phyloP scores from a whole-genome alignment of 2,329 filamentous ascomycete genomes.

The Capronia coronata region DNA sequence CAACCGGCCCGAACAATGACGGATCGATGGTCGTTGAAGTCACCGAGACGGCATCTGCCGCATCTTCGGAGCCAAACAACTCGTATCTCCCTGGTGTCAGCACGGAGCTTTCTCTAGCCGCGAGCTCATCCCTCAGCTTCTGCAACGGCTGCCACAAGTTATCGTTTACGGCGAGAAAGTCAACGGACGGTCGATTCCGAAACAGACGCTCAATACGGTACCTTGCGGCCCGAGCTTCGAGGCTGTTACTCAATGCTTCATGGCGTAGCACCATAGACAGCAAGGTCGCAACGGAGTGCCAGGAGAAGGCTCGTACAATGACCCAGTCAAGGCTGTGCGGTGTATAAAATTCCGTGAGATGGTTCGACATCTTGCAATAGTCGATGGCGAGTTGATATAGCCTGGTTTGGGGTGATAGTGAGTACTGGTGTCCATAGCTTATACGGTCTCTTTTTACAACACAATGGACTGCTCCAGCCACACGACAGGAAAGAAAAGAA shows the following conservation, averaged over 20 bases:
- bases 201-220: constrained; percentile 6
- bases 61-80: not conserved
- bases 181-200: constrained; percentile 8
- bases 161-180: constrained; percentile 7
- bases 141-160: constrained; percentile 11
- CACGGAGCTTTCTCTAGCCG: constrained; percentile 1
- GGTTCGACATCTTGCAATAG: constrained; percentile 8
- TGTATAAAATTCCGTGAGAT: constrained; percentile 4
- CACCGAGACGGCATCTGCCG: constrained; percentile 2
- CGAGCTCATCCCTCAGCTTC: constrained; percentile 6
- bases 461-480: too few relatives aligned
- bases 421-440: too few relatives aligned
- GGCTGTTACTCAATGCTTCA: constrained; percentile 5
- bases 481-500: not conserved
- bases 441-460: too few relatives aligned
- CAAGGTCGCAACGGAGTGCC: constrained; percentile 14
- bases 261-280: constrained; percentile 13
- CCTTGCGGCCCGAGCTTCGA: constrained; percentile 8
- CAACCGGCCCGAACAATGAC: constrained; percentile 2
- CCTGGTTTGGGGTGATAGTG: too few relatives aligned
- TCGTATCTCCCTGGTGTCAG: not conserved
- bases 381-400: constrained; percentile 9
- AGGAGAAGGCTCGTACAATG: constrained; percentile 9
- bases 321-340: constrained; percentile 12
- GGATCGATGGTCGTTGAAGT: constrained; percentile 11